Percentiles rank a stretch among this genome's conserved stretches.
Conservation (phyloP, 2,329 filamentous ascomycete species). For the Xylaria sp. region DNA sequence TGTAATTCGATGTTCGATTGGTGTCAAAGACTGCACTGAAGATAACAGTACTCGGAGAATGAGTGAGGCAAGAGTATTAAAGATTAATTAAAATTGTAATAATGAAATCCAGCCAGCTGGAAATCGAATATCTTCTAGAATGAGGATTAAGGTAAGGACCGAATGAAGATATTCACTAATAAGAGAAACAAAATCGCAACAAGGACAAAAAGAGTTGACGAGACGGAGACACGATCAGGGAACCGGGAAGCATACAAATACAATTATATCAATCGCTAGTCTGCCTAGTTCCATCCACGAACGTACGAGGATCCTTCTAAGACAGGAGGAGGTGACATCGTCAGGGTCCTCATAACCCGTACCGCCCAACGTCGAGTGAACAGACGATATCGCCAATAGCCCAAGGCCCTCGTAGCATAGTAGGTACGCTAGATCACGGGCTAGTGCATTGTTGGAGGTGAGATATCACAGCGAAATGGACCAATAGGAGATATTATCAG, state of each 20-base stretch:
- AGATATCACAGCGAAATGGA: conserved; percentile 31
- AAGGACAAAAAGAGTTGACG: conserved; percentile 24
- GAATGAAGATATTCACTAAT: conserved; percentile 29
- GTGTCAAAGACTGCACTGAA: conserved; percentile 10
- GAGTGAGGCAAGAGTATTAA: conserved; percentile 41
- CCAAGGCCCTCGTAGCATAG: conserved; percentile 4
- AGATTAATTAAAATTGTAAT: conserved; percentile 36
- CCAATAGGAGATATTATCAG: conserved; percentile 32
- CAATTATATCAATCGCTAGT: conserved; percentile 19
- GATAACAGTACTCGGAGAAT: conserved; percentile 22
- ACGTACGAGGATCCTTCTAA: neutral
- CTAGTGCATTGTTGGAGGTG: conserved; percentile 19
- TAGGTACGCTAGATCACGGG: conserved; percentile 10
- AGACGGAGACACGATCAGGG: conserved; percentile 12
- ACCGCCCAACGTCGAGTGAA: conserved; percentile 20
- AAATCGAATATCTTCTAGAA: conserved; percentile 22
- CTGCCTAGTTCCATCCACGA: neutral
- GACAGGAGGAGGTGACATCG: conserved; percentile 30
- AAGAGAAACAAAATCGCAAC: conserved; percentile 24
- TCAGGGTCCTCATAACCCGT: conserved; percentile 11
- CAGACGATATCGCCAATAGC: conserved; percentile 24
- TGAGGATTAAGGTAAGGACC: conserved; percentile 34
- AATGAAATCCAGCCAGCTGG: conserved; percentile 49
- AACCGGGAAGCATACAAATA: conserved; percentile 28
- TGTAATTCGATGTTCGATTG: conserved; percentile 2